These are phyloP conservation scores for Suillus paluster DNA, from an alignment of 768 basidiomycete species.

Conservation along the genomic window DNA sequence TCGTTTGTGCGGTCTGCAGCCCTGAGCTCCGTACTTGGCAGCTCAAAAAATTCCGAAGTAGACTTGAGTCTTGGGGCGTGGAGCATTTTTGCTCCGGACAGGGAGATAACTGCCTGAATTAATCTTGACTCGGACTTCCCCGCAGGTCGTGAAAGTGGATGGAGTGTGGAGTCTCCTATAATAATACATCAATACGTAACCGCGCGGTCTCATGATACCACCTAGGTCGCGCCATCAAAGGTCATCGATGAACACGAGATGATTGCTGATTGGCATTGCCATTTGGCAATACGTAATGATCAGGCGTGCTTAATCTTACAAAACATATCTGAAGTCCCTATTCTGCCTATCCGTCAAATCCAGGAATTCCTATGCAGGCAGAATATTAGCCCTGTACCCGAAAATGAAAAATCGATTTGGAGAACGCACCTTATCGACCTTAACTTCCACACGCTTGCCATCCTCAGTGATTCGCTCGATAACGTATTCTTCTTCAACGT, in stretches of 20 bases:
- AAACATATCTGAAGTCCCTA: conserved; percentile 72
- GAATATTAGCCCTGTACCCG: not conserved
- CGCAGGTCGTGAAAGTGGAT: not conserved
- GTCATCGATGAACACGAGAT: not conserved
- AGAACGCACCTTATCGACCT: conserved; percentile 59
- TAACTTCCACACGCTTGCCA: conserved; percentile 55
- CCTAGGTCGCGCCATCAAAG: not conserved
- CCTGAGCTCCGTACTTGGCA: not conserved
- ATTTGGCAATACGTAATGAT: not conserved
- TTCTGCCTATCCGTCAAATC: conserved; percentile 78
- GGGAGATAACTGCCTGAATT: not conserved
- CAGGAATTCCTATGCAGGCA: conserved; percentile 57
- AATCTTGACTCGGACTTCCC: no score
- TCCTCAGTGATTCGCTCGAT: conserved; percentile 50
- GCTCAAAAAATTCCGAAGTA: not conserved
- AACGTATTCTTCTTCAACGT: conserved; percentile 61
- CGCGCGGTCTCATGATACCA: not conserved
- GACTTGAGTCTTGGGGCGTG: not conserved
- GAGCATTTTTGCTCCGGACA: not conserved
- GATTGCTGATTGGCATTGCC: no score
- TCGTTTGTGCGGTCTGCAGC: not conserved
- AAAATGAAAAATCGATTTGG: not conserved
- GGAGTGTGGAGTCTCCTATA: not conserved
- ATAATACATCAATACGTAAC: not conserved
- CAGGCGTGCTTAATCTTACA: conserved; percentile 37